Percentiles rank a stretch among this genome's conserved stretches.
These are phyloP conservation scores for Claviceps cyperi DNA, from an alignment of 2,329 filamentous ascomycete species.

Conservation along the genomic window DNA sequence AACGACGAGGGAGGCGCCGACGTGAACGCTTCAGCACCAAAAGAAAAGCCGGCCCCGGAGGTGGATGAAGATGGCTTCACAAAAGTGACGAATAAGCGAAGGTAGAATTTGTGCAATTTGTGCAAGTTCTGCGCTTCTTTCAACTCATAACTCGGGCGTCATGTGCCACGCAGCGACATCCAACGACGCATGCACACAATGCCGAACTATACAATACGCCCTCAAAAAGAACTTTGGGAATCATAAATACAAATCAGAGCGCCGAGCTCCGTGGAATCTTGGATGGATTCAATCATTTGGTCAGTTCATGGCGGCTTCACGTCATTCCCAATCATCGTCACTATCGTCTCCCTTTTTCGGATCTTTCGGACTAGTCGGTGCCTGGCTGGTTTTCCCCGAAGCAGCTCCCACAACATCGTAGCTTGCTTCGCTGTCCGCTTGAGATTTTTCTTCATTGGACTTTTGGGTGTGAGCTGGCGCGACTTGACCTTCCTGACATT, in stretches of 20 bases:
- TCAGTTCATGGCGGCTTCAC: background rate
- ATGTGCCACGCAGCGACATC: slow-evolving; percentile 11
- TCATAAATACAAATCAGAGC: slow-evolving; percentile 17
- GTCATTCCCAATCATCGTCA: slow-evolving; percentile 11
- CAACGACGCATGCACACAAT: slow-evolving; percentile 12
- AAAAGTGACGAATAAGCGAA: slow-evolving; percentile 57
- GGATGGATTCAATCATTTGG: background rate
- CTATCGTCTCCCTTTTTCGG: slow-evolving; percentile 33
- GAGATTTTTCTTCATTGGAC: slow-evolving; percentile 80
- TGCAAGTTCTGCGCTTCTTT: background rate
- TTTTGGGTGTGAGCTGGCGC: slow-evolving; percentile 53
- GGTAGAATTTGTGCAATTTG: slow-evolving; percentile 22
- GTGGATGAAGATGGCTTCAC: slow-evolving; percentile 74
- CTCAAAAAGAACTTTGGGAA: slow-evolving; percentile 4
- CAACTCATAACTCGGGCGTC: background rate
- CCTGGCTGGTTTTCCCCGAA: slow-evolving; percentile 63
- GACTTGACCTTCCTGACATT: slow-evolving; percentile 34
- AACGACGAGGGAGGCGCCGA: slow-evolving; percentile 42
- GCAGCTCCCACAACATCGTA: slow-evolving; percentile 81
- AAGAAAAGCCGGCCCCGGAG: slow-evolving; percentile 53
- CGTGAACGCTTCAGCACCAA: slow-evolving; percentile 47
- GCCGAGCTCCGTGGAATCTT: slow-evolving; percentile 12
- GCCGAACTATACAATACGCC: slow-evolving; percentile 1
- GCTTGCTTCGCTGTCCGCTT: slow-evolving; percentile 85
- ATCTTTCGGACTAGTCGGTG: slow-evolving; percentile 52